Evolutionary conservation across 768 basidiomycete genomes (phyloP).

Genomic region (Tubosaeta sp.): DNA sequence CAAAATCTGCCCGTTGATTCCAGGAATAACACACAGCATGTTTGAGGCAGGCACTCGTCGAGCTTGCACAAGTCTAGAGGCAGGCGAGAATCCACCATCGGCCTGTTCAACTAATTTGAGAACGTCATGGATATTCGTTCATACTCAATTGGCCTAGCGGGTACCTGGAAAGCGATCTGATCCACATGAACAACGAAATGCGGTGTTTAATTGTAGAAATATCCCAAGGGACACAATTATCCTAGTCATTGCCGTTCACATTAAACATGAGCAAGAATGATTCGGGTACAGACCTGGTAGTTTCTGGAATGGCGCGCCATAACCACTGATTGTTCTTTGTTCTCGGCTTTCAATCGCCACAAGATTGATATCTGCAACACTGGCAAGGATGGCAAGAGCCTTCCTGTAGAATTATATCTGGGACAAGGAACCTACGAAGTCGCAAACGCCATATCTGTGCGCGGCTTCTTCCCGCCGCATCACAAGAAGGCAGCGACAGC

Average conservation of each 20-base stretch:
- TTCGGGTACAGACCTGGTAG: conserved; percentile 11
- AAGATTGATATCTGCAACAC: background rate
- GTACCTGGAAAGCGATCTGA: conserved; percentile 16
- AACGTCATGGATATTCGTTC: background rate
- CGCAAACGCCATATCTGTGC: conserved; percentile 1
- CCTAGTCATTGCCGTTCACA: conserved; percentile 1
- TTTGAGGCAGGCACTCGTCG: conserved; percentile 4
- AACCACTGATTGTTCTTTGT: background rate
- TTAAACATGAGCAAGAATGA: background rate
- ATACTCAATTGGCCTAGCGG: background rate
- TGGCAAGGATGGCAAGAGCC: conserved; percentile 1
- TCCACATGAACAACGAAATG: conserved; percentile 17
- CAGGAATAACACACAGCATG: conserved; percentile 7
- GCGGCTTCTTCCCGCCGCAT: conserved; percentile 10
- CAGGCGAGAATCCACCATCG: conserved; percentile 11
- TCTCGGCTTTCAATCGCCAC: conserved; percentile 16
- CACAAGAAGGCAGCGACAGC: conserved; percentile 9
- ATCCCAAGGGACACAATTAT: background rate
- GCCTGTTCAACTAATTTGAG: background rate
- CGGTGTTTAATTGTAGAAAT: background rate
- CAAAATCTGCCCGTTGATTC: conserved; percentile 3
- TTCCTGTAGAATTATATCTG: conserved; percentile 5
- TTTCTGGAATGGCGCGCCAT: background rate
- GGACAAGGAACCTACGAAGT: conserved; percentile 11
- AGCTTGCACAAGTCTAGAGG: background rate